Evolutionary conservation across 2,329 filamentous ascomycete species (phyloP).

Genomic region (Alternaria postmessia): DNA sequence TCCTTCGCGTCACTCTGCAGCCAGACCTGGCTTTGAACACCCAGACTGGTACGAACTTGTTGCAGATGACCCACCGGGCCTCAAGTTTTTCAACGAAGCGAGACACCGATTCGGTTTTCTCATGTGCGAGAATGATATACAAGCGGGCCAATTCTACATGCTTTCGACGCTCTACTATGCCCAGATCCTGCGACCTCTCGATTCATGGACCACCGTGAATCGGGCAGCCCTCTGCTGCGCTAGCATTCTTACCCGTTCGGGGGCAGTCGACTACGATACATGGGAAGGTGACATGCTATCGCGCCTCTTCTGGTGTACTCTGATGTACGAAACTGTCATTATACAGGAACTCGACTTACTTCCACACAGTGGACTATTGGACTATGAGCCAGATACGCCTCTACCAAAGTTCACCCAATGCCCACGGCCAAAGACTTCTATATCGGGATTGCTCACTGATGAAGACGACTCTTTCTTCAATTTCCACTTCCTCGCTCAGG

Average conservation of each 20-base stretch:
- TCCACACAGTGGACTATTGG: slow-evolving; percentile 59
- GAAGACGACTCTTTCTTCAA: slow-evolving; percentile 64
- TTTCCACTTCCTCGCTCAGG: slow-evolving; percentile 65
- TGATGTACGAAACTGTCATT: slow-evolving; percentile 65
- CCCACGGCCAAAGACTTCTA: slow-evolving; percentile 47
- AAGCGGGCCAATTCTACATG: slow-evolving; percentile 62
- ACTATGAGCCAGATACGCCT: slow-evolving; percentile 62
- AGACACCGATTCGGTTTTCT: slow-evolving; percentile 61
- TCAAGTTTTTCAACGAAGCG: slow-evolving; percentile 64
- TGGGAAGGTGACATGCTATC: slow-evolving; percentile 67
- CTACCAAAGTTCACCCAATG: slow-evolving; percentile 63
- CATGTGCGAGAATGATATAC: slow-evolving; percentile 59
- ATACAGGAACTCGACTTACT: slow-evolving; percentile 62
- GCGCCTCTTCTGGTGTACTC: slow-evolving; percentile 63
- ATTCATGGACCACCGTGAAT: slow-evolving; percentile 63
- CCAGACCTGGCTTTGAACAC: slow-evolving; percentile 30
- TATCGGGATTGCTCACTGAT: slow-evolving; percentile 48
- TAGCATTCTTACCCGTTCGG: slow-evolving; percentile 56
- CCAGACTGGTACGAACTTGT: slow-evolving; percentile 49
- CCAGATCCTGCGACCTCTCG: slow-evolving; percentile 62
- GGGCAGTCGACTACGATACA: slow-evolving; percentile 54
- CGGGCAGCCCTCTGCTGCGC: slow-evolving; percentile 62
- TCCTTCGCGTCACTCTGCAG: slow-evolving; percentile 40
- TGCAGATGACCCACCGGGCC: slow-evolving; percentile 53
- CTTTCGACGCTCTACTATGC: slow-evolving; percentile 62